Evolutionary conservation across 2,329 filamentous ascomycete species (phyloP).

Genomic region (Colletotrichum siamense): DNA sequence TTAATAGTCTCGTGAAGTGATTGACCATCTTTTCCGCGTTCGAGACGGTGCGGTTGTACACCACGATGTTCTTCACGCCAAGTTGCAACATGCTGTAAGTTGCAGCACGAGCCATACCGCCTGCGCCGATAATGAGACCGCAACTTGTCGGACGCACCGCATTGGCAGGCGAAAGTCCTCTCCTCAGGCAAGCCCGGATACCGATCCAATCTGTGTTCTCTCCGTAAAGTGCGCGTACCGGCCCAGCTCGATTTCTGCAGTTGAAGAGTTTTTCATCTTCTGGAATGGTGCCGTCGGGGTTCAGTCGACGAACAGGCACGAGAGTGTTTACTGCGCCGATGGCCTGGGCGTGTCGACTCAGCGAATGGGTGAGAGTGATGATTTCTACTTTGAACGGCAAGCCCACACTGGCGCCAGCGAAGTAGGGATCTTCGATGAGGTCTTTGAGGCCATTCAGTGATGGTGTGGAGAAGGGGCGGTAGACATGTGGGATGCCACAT

Average conservation of each 20-base stretch:
- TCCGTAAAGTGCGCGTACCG: constrained; percentile 73
- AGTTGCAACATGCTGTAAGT: constrained; percentile 81
- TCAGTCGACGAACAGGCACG: constrained; percentile 69
- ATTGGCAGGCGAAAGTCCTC: constrained; percentile 76
- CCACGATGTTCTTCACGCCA: constrained; percentile 76
- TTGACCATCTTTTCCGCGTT: constrained; percentile 71
- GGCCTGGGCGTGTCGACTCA: constrained; percentile 75
- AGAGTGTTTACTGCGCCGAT: constrained; percentile 81
- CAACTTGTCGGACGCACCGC: constrained; percentile 61
- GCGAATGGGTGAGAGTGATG: constrained; percentile 69
- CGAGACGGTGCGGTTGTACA: constrained; percentile 73
- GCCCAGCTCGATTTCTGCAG: constrained; percentile 68
- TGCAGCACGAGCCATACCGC: constrained; percentile 80
- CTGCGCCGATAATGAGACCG: constrained; percentile 68
- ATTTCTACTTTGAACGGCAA: constrained; percentile 79
- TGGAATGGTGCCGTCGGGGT: constrained; percentile 62
- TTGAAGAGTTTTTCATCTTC: constrained; percentile 57
- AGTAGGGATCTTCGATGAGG: constrained; percentile 68
- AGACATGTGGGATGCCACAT: constrained; percentile 73
- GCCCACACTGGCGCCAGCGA: constrained; percentile 75
- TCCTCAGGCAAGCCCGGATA: constrained; percentile 73
- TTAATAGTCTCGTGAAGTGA: constrained; percentile 69
- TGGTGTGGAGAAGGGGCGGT: constrained; percentile 67
- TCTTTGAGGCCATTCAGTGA: constrained; percentile 68
- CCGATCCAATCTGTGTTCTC: constrained; percentile 87